Base-by-base conservation (phyloP, 2,329 filamentous ascomycete genomes). In the Epichloe gansuensis region DNA sequence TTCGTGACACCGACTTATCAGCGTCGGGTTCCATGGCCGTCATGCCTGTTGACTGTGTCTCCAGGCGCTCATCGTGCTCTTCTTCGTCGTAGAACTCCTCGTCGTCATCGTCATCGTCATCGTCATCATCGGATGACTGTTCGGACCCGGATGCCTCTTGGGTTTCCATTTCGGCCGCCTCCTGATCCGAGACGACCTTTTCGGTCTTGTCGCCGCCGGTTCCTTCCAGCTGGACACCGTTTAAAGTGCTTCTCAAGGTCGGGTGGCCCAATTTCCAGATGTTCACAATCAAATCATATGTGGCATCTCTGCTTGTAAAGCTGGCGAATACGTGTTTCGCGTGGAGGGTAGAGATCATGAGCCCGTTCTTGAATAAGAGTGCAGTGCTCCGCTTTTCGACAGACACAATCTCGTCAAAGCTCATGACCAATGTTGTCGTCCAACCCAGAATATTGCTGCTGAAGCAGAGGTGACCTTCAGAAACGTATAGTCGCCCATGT, bases 261-360 rank as follows among this genome's bases (percentile, higher is more conserved):
- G 93, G 91, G 65, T 98, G 93, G 15, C 88, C 93, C 34, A 96
- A 85, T 66, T 95, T 95, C 93, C 93, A 98, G 53, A 98, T 97
- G 54, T 94, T 94, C 58, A 98, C 86, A 64, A 98, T 90, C 45
- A 98, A 73, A 64, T 98, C 94, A 63, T 97, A 98, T 0, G 94
- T 97, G 3, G 90, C 89, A 68, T 98, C 93, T 64, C 93, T 80
- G 62, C 89, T 93, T 5, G 95, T 84, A 58, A 98, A 88, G 68
- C 90, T 96, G 51, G 93, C 90, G 69, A 98, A 98, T 1, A 94
- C 83, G 63, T 98, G 93, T 58, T 93, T 89, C 43, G 93, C 89
- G 65, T 98, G 93, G 12, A 97, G 73, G 0, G 93, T 98, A 48
- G 94, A 89, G 43, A 98, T 95, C 70, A 95, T 93, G 51, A 98